Evolutionary conservation across 1,284 basidiomycete genomes (phyloP).

Genomic region (Meira miltonrushii): DNA sequence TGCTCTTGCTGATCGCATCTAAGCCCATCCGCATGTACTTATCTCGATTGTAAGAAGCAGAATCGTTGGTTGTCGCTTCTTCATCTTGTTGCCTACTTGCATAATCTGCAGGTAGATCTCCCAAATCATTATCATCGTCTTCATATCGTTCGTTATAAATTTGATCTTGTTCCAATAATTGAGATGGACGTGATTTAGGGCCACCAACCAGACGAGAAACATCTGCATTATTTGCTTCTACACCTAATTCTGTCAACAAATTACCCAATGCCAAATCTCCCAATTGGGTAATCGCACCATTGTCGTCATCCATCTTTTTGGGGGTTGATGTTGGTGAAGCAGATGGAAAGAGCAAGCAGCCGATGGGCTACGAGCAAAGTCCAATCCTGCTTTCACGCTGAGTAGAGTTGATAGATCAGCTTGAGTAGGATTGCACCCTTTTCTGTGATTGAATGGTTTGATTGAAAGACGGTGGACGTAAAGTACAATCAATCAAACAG

Average conservation of each 20-base stretch:
- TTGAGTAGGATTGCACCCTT: too few species aligned
- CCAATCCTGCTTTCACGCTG: too few species aligned
- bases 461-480: too few species aligned
- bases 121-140: slow-evolving; percentile 41
- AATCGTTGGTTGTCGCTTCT: slow-evolving; percentile 2
- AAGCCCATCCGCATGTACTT: slow-evolving; percentile 13
- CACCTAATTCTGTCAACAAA: slow-evolving; percentile 45
- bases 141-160: slow-evolving; percentile 50
- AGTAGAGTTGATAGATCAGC: too few species aligned
- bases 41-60: slow-evolving; percentile 5
- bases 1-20: background rate
- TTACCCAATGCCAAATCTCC: slow-evolving; percentile 49
- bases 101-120: slow-evolving; percentile 10
- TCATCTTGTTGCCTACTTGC: slow-evolving; percentile 8
- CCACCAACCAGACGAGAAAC: slow-evolving; percentile 4
- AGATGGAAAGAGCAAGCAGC: too few species aligned
- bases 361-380: background rate
- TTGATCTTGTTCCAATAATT: slow-evolving; percentile 28
- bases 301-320: slow-evolving; percentile 44
- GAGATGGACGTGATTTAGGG: background rate
- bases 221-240: slow-evolving; percentile 16
- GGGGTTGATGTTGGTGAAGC: too few species aligned
- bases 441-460: too few species aligned
- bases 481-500: too few species aligned
- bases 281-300: slow-evolving; percentile 41